Evolutionary conservation across 2,329 filamentous ascomycete species (phyloP), one percentile per base, ranked within the genome.

Genomic region (Nothophaeocryptopus gaeumannii): DNA sequence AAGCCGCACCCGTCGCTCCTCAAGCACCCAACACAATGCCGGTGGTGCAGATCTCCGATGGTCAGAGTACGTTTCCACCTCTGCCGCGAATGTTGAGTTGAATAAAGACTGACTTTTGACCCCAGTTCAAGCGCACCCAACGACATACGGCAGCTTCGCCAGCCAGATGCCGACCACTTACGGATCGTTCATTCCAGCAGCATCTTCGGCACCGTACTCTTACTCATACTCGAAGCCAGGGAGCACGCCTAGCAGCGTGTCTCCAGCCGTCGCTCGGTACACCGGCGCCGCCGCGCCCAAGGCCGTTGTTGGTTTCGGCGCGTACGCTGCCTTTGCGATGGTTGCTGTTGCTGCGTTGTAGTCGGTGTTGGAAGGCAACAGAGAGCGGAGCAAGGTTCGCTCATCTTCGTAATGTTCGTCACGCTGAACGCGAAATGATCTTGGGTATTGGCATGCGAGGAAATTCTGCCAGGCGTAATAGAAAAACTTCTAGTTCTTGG

Each of bases 291-390:
- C 50, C 3, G 34, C 41, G 12, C 50, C 50, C 8, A 42, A 43
- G 30, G 50, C 50, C 9, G 43, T 39, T 1, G 29, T 40, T 5
- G 50, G 50, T 20, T 33, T 48, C 12, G 50, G 50, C n/a, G 50
- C 50, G 5, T 44, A 47, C 20, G 50, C 45, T 29, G 45, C 40
- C 14, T 38, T 31, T 29, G 45, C 45, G 15, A 41, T 41, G 37
- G 50, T 35, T 42, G 50, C 44, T 26, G 50, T 42, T 33, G 50
- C 40, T 39, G 50, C 50, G 16, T 36, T 47, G 14, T 47, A 41
- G 37, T 29, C n/a, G 20, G 20, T 4, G 20, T 26, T 26, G 20
- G 7, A 26, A 26, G 20, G 20, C 20, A 26, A 26, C 7, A 26
- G 20, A 26, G 20, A 26, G 20, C 20, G 20, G 20, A 26, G 20